Base-by-base conservation (phyloP, 345 rosid genomes). In the Melaleuca quinquenervia region DNA sequence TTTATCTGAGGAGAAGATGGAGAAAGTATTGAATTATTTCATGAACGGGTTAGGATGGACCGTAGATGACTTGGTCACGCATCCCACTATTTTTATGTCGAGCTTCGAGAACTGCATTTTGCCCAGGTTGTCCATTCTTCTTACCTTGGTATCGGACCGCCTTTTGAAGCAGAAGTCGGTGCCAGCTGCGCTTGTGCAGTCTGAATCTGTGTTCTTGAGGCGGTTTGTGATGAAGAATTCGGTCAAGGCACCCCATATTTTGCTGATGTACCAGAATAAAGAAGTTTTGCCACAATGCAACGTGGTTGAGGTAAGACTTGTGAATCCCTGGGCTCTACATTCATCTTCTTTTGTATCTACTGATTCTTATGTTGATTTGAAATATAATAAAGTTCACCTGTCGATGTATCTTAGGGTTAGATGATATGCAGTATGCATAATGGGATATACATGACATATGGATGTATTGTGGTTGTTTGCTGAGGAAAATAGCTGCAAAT, bases 101-200 rank as follows among this genome's bases (percentile, higher is more conserved):
- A 86, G 87, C 84, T 58, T 54, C 20, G 87, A 86, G 75, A 86
- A 82, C 58, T 82, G 52, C 84, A 60, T 86, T 56, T 54, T 48
- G 55, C 87, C 87, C 21, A 60, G 85, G 60, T 14, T 82, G 49
- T 82, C 87, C 56, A 60, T 82, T 58, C 62, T 86, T 41, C 15
- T 44, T 44, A 64, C 74, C 44, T 51, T 86, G 82, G 54, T 82
- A 12, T 58, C 82, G 8, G 49, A 10, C 32, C 60, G 82, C 70
- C 78, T 82, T 20, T 45, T 83, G 82, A 50, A 64, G 84, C 50
- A 15, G 84, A 49, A 64, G 32, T 76, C 20, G 10, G 49, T 82
- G 32, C 41, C 48, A 0, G 16, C 27, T 32, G 60, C 48, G 18
- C 78, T 60, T 52, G 50, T 86, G 60, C 49, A 64, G 58, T 45